Base-by-base conservation (phyloP, 441 rosid genomes). In the Isatis lusitanica region DNA sequence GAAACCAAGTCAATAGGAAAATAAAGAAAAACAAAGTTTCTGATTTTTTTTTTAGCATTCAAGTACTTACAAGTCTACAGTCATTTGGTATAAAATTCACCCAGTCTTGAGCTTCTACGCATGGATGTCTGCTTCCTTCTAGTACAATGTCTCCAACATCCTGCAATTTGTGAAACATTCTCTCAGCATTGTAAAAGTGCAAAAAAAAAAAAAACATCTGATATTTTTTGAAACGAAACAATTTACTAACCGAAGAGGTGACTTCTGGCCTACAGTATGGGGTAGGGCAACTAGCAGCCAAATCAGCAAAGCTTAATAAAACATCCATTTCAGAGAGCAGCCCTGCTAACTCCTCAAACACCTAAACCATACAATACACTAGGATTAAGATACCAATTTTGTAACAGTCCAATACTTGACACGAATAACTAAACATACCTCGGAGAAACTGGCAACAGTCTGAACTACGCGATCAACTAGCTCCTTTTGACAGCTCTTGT, bases 61-160 rank as follows among this genome's bases (percentile, higher is more conserved):
- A 33, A 64, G 76, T 69, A 83, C 97, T 85, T 78, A 93, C 99
- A 73, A 96, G 98, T 82, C 78, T 87, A 78, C 97, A 96, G 75
- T 96, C 97, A 83, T 96, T 96, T 68, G 98, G 98, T 85, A 96
- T 96, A 81, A 96, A 96, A 83, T 93, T 96, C 82, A 93, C 97
- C 99, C 99, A 96, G 61, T 96, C 97, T 75, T 96, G 98, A 75
- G 99, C 99, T 82, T 93, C 99, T 73, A 96, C 99, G 67, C 99
- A 96, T 39, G 99, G 99, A 83, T 96, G 99, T 73, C 99, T 82
- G 73, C 98, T 86, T 73, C 95, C 98, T 90, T 86, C 92, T 78
- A 96, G 79, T 74, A 96, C 74, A 61, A 96, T 88, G 71, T 91
- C 91, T 51, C 99, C 98, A 44, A 71, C 85, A 76, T 90, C 95